phyloP scores from a whole-genome alignment of 1,284 basidiomycete genomes.

The Dichomitus squalens region DNA sequence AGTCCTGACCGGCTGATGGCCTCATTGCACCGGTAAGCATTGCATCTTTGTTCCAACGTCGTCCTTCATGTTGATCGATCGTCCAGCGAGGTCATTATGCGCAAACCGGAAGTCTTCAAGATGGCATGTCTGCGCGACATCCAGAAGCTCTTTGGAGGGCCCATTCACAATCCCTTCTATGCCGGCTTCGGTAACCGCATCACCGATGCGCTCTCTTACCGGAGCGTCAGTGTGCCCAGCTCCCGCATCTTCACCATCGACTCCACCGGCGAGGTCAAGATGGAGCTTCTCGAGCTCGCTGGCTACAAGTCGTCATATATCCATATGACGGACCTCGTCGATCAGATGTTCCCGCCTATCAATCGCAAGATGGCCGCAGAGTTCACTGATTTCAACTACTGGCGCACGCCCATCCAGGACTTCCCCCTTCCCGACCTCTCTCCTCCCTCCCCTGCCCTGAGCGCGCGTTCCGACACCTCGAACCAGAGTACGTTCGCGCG shows the following conservation, averaged over 20 bases:
- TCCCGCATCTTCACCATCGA: constrained; percentile 98
- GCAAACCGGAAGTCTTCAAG: constrained; percentile 99
- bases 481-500: constrained; percentile 74
- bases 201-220: constrained; percentile 96
- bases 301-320: constrained; percentile 98
- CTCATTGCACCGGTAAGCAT: constrained; percentile 84
- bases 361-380: constrained; percentile 86
- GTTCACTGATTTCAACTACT: constrained; percentile 97
- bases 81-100: constrained; percentile 92
- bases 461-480: constrained; percentile 87
- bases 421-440: constrained; percentile 87
- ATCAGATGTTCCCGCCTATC: constrained; percentile 99
- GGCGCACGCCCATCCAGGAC: constrained; percentile 82
- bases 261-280: constrained; percentile 93
- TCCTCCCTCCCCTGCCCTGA: constrained; percentile 90
- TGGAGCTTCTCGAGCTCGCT: constrained; percentile 93
- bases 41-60: not conserved
- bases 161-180: constrained; percentile 83
- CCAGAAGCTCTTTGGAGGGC: constrained; percentile 85
- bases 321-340: constrained; percentile 97
- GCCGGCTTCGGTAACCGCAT: constrained; percentile 99
- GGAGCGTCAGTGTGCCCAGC: constrained; percentile 93
- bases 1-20: constrained; percentile 96
- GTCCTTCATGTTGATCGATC: not conserved
- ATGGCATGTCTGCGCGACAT: constrained; percentile 99